A percentile compares a stretch with the other conserved stretches of the same genome.
These are phyloP conservation scores for Notholithocarpus densiflorus DNA, from an alignment of 306 rosid species.

Conservation along the genomic window DNA sequence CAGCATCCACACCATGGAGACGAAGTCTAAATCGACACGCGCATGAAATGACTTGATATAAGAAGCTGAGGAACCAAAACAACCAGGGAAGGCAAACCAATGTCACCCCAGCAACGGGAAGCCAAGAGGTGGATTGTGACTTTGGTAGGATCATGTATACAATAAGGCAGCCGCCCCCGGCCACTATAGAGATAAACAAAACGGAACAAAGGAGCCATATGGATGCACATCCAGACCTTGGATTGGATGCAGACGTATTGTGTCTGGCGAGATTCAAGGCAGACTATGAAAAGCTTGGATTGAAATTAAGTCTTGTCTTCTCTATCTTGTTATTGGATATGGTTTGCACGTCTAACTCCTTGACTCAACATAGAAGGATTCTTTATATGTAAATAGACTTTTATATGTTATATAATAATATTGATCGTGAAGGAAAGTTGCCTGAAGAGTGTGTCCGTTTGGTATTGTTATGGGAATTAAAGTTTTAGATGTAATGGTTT, in stretches of 20 bases:
- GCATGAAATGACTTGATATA: conserved; percentile 56
- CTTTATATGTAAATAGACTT: not conserved
- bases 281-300: not conserved
- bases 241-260: not conserved
- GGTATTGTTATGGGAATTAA: too few species aligned
- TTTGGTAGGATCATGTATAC: conserved; percentile 54
- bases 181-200: conserved; percentile 36
- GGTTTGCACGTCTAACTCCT: not conserved
- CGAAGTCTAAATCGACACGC: conserved; percentile 38
- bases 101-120: conserved; percentile 48
- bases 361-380: not conserved
- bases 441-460: too few species aligned
- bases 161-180: conserved; percentile 62
- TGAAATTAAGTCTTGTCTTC: not conserved
- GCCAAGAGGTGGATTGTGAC: conserved; percentile 34
- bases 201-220: conserved; percentile 50
- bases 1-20: not conserved
- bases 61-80: conserved; percentile 62
- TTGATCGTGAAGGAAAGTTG: not conserved
- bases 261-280: not conserved
- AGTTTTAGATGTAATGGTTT: too few species aligned
- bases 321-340: not conserved
- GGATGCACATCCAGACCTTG: conserved; percentile 42
- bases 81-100: conserved; percentile 78
- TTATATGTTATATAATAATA: not conserved